Evolutionary conservation across 352 stramenopile species (phyloP), one percentile per base, ranked within the genome.

Genomic region (Pythium brassicae): DNA sequence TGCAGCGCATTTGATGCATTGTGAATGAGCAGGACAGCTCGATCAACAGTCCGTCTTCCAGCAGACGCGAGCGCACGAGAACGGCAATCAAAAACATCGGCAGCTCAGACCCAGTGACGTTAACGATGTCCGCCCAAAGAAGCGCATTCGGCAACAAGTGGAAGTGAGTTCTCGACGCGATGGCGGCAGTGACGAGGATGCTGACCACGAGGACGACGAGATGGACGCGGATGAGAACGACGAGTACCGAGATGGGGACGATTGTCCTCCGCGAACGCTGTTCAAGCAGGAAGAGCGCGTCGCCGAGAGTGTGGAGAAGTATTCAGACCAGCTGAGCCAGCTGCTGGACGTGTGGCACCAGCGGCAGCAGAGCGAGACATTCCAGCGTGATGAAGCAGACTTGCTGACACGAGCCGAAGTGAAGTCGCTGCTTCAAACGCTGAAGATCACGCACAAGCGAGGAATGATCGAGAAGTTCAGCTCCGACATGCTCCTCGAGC

Each of bases 401-500:
- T 51, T 92, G 20, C 80, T 89, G 29, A 59, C 65, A 17, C 8
- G 57, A 0, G 47, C 70, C 12, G 82, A 92, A 43, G 65, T 88
- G 29, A 88, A 89, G 55, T 64, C 72, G 12, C 59, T 95, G 46
- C 44, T 85, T 22, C 81, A 91, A 45, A 71, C 68, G 11, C 55
- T 93, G 15, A 86, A 89, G 65, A 55, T 82, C 20, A 81, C 92
- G 72, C 58, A 78, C 47, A 91, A 89, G 57, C 78, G 71, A 20
- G 56, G 65, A 4, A 65, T 89, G 47, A 82, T 94, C 39, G 55
- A 55, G 17, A 86, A 81, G 29, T 49, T 89, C 19, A 66, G 87
- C 15, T 57, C 66, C 20, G 66, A 83, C 2, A 48, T 93, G 32
- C 49, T 95, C 23, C 64, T 90, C 6, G 60, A 60, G 23, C 58